These are phyloP conservation scores for Scytalidium lignicola DNA, from an alignment of 2,329 filamentous ascomycete species.

Conservation along the genomic window DNA sequence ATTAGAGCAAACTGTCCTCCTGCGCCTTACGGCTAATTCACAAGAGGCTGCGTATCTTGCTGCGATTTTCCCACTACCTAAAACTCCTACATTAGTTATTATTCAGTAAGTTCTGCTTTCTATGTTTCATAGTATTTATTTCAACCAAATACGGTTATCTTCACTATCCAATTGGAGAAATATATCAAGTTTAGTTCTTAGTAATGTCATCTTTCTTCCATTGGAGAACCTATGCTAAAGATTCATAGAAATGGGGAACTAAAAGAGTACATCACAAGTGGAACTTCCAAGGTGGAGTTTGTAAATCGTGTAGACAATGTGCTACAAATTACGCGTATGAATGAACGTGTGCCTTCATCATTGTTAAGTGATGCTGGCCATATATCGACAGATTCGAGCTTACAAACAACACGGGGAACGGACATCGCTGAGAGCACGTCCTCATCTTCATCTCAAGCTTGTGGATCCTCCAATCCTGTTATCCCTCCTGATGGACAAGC, in stretches of 20 bases:
- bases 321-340: constrained; percentile 17
- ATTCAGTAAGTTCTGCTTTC: constrained; percentile 53
- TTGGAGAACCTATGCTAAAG: constrained; percentile 3
- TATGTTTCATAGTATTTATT: background rate
- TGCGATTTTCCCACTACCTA: constrained; percentile 75
- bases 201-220: background rate
- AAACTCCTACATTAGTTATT: constrained; percentile 72
- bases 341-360: background rate
- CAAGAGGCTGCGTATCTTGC: constrained; percentile 77
- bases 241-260: constrained; percentile 61
- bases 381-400: background rate
- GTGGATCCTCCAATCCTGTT: background rate
- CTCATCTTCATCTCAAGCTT: background rate
- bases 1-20: constrained; percentile 57
- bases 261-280: constrained; percentile 68
- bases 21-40: constrained; percentile 67
- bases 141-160: background rate
- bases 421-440: too few relatives aligned
- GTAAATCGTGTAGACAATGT: constrained; percentile 46
- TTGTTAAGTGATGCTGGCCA: background rate
- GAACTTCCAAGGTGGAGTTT: constrained; percentile 62
- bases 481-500: background rate
- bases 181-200: background rate
- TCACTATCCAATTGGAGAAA: too few relatives aligned
- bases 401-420: background rate